phyloP scores from a whole-genome alignment of 768 basidiomycete genomes.

The Gloeopeniophorella convolvens region DNA sequence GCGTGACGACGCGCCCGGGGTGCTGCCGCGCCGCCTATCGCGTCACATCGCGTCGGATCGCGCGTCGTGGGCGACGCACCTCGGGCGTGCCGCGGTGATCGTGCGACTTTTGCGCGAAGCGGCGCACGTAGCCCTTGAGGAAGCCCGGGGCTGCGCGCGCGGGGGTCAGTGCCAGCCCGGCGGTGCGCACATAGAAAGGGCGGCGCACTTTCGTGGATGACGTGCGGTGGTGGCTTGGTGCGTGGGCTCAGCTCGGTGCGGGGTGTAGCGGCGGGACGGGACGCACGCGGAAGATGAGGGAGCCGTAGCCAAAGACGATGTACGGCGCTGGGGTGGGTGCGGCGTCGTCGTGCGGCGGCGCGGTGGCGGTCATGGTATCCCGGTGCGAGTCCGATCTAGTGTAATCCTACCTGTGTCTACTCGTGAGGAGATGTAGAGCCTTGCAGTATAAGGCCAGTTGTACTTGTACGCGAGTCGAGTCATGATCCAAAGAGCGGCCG shows the following conservation, averaged over 20 bases:
- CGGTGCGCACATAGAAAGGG: background rate
- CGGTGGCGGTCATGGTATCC: too few species aligned
- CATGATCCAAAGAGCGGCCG: too few species aligned
- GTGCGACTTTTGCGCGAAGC: slow-evolving; percentile 88
- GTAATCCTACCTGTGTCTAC: too few species aligned
- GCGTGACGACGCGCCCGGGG: slow-evolving; percentile 86
- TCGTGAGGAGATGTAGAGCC: too few species aligned
- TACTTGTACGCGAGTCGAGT: too few species aligned
- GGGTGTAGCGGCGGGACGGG: background rate
- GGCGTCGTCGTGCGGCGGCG: too few species aligned
- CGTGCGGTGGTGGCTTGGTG: slow-evolving; percentile 74
- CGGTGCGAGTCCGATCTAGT: too few species aligned
- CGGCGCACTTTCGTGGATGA: slow-evolving; percentile 53
- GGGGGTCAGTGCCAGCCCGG: background rate
- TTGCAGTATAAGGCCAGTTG: too few species aligned
- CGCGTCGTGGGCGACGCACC: slow-evolving; percentile 32
- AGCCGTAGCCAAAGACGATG: slow-evolving; percentile 89
- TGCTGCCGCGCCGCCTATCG: slow-evolving; percentile 36
- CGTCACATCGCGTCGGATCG: background rate
- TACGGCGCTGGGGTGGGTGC: too few species aligned
- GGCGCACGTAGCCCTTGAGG: slow-evolving; percentile 82
- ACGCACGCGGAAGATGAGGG: slow-evolving; percentile 82
- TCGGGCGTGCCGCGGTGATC: slow-evolving; percentile 91
- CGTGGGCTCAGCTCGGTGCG: background rate
- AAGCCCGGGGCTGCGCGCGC: slow-evolving; percentile 61